Base-by-base conservation (phyloP, 768 basidiomycete genomes). In the Nevesoporus exiguus region DNA sequence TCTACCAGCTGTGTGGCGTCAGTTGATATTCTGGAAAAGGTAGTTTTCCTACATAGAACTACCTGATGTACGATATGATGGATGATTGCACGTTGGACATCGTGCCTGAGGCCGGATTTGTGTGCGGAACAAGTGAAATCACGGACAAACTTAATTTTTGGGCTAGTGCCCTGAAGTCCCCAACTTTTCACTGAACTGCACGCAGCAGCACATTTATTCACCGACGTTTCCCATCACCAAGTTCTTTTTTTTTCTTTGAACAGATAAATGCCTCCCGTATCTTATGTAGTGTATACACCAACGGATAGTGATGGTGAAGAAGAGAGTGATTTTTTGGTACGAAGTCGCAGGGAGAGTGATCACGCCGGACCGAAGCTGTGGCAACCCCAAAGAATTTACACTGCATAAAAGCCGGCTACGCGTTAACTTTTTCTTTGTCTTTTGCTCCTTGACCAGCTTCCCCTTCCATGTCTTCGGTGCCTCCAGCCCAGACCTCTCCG, bases 1-100 rank as follows among this genome's bases (percentile, higher is more conserved):
- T 57, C 52, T 73, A 34, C 70, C 73, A 7, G 66, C 57, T 63
- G 73, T 69, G 54, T 72, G 70, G 63, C 75, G 66, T 60, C 77
- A 66, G 48, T 45, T 76, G 43, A 57, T 67, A 49, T 73, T 73
- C 50, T 74, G 76, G 76, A 59, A 57, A 33, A 58, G 15, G 25
- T 58, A 57, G 24, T 15, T 25, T 14, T 15, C 37, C 27, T 43
- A 17, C 14, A 19, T 37, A 48, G 0, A 13, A 25, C 5, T 22
- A 22, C 17, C 13, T 17, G 0, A 43, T 22, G 42, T 43, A 8
- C 7, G 25, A 42, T 25, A 42, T 17, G 7, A 36, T 17, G 21
- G 5, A 17, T 42, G 11, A 14, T 15, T 34, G 15, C 2, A 29
- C 43, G 17, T 8, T 6, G 2, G 15, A 7, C 0, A 10, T 19